phyloP scores from a whole-genome alignment of 208 protist genomes.

The Phytomonas sp. region DNA sequence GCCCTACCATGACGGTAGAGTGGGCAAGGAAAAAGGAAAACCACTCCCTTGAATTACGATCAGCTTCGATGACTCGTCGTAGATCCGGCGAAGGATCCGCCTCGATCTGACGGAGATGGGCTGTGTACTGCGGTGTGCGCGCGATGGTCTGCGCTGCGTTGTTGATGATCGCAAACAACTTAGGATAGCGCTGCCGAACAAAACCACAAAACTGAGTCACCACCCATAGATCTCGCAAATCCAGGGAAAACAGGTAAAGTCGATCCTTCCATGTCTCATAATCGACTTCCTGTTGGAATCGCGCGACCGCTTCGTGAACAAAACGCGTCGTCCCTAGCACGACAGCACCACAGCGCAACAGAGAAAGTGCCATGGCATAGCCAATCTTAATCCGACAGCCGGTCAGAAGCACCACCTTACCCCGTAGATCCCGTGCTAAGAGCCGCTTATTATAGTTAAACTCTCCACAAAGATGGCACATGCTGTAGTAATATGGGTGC shows the following conservation, averaged over 20 bases:
- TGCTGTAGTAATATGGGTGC: constrained; percentile 95
- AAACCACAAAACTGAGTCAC: constrained; percentile 92
- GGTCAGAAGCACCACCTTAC: constrained; percentile 91
- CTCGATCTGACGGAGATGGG: constrained; percentile 71
- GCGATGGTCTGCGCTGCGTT: constrained; percentile 97
- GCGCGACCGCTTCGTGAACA: constrained; percentile 73
- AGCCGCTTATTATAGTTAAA: constrained; percentile 95
- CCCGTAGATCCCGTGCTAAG: constrained; percentile 83
- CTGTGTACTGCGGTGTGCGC: constrained; percentile 89
- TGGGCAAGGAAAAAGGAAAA: constrained; percentile 71
- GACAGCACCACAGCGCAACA: constrained; percentile 75
- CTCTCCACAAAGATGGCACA: constrained; percentile 93
- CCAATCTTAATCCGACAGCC: constrained; percentile 91
- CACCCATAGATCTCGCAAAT: constrained; percentile 91
- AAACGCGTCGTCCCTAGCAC: constrained; percentile 90
- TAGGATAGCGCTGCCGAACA: constrained; percentile 42
- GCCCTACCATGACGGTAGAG: constrained; percentile 65
- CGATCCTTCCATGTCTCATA: constrained; percentile 86
- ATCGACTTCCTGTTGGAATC: constrained; percentile 82
- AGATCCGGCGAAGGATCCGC: constrained; percentile 31
- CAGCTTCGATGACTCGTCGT: constrained; percentile 31
- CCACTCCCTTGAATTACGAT: constrained; percentile 55
- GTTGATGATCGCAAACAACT: constrained; percentile 94
- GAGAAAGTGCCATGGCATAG: constrained; percentile 86
- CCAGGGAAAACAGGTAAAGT: constrained; percentile 91